These are phyloP conservation scores for Phytophthora ramorum DNA, from an alignment of 352 stramenopile species.

Conservation along the genomic window DNA sequence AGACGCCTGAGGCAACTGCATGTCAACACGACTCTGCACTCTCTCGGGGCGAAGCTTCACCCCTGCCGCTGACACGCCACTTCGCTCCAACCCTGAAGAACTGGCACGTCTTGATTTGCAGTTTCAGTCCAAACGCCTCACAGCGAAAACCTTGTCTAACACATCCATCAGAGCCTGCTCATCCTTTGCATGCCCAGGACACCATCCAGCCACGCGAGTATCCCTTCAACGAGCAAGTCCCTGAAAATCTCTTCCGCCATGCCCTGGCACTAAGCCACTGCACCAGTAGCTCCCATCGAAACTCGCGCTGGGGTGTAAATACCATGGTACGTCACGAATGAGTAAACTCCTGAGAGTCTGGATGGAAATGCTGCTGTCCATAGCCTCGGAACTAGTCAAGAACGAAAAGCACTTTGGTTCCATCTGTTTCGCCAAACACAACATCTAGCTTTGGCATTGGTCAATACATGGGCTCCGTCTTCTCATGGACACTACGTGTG, in stretches of 20 bases:
- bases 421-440: constrained; percentile 8
- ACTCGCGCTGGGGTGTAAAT: constrained; percentile 32
- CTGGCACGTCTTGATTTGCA: constrained; percentile 41
- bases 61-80: constrained; percentile 34
- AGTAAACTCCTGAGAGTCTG: constrained; percentile 26
- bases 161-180: constrained; percentile 22
- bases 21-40: constrained; percentile 29
- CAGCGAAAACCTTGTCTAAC: constrained; percentile 29
- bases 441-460: constrained; percentile 26
- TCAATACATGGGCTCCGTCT: constrained; percentile 31
- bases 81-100: constrained; percentile 30
- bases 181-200: constrained; percentile 24
- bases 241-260: constrained; percentile 29
- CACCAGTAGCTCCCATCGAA: constrained; percentile 19
- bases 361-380: constrained; percentile 29
- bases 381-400: constrained; percentile 36
- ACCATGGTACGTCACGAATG: constrained; percentile 27
- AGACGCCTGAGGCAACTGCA: constrained; percentile 22
- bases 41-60: constrained; percentile 27
- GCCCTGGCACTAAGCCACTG: constrained; percentile 31
- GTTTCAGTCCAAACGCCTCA: constrained; percentile 38
- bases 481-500: constrained; percentile 21
- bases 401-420: constrained; percentile 20
- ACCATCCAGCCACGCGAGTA: constrained; percentile 41
- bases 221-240: constrained; percentile 13